phyloP scores from a whole-genome alignment of 106 monocot genomes.

The Dendrobium officinale region DNA sequence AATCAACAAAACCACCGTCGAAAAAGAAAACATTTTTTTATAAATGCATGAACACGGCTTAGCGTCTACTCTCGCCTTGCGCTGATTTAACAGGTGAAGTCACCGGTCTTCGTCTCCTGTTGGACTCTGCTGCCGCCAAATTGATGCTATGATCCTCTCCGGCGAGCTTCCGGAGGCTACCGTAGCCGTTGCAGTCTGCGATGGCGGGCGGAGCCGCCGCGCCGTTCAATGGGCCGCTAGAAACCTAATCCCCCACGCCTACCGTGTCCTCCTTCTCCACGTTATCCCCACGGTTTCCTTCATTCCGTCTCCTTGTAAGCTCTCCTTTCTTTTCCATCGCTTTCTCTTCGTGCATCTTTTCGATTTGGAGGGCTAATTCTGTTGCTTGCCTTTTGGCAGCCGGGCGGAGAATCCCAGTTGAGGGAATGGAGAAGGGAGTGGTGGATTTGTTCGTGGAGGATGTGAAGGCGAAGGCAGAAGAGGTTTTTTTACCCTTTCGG shows the following conservation, averaged over 20 bases:
- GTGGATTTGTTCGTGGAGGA: slow-evolving; percentile 48
- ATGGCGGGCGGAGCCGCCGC: slow-evolving; percentile 27
- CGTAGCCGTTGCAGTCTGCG: slow-evolving; percentile 25
- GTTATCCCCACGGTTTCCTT: slow-evolving; percentile 41
- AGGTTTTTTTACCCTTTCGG: slow-evolving; percentile 20
- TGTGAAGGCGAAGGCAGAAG: slow-evolving; percentile 15
- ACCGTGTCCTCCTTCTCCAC: slow-evolving; percentile 41
- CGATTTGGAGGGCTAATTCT: not conserved
- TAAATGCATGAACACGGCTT: not conserved
- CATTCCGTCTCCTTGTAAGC: slow-evolving; percentile 26
- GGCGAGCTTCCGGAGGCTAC: not conserved
- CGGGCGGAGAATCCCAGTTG: slow-evolving; percentile 27
- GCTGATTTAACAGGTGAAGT: not conserved
- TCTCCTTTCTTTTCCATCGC: not conserved
- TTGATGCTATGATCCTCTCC: not conserved
- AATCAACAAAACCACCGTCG: not conserved
- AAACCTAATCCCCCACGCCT: slow-evolving; percentile 25
- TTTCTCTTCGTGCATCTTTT: not conserved
- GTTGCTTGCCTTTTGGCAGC: slow-evolving; percentile 8
- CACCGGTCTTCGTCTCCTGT: not conserved
- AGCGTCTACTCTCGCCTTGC: not conserved
- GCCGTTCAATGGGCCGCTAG: slow-evolving; percentile 35
- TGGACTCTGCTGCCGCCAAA: not conserved
- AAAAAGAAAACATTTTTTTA: not conserved
- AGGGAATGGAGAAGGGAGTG: slow-evolving; percentile 28